Evolutionary conservation across 805 yeast genomes (phyloP).

Genomic region (Metschnikowia lochheadii): DNA sequence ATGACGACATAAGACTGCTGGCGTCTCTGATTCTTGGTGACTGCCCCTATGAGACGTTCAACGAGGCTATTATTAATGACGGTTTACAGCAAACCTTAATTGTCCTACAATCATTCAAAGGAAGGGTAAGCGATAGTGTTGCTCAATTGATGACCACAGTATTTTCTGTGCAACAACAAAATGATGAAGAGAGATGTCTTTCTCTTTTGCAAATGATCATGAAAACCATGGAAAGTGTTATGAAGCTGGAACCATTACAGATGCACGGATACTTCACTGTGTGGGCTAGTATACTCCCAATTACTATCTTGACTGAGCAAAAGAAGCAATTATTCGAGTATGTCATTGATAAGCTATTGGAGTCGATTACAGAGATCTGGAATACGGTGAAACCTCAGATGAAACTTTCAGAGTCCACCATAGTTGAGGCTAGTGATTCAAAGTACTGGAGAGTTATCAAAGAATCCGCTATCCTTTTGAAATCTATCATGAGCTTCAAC

Average conservation of each 20-base stretch:
- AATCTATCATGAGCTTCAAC: constrained; percentile 34
- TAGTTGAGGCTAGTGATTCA: constrained; percentile 14
- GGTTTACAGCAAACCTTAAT: constrained; percentile 7
- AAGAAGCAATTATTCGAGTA: constrained; percentile 13
- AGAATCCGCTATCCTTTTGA: constrained; percentile 61
- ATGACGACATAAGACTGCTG: constrained; percentile 63
- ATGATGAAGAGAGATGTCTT: constrained; percentile 5
- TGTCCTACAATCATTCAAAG: constrained; percentile 39
- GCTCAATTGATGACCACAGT: constrained; percentile 61
- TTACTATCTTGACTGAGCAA: neutral
- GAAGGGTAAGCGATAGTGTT: constrained; percentile 75
- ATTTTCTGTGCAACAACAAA: constrained; percentile 18
- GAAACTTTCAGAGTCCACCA: constrained; percentile 29
- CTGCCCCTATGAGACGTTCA: constrained; percentile 11
- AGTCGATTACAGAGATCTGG: constrained; percentile 1
- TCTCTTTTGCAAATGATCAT: constrained; percentile 5
- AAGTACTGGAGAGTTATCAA: constrained; percentile 22
- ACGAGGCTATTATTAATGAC: neutral
- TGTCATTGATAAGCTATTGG: constrained; percentile 19
- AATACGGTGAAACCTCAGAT: constrained; percentile 13
- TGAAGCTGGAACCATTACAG: constrained; percentile 30
- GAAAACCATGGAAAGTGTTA: constrained; percentile 7
- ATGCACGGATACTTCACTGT: constrained; percentile 71
- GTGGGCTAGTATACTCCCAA: constrained; percentile 19
- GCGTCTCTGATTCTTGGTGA: constrained; percentile 8